Conservation (phyloP, 169 alveolate genomes). For the Amoebophrya sp. region DNA sequence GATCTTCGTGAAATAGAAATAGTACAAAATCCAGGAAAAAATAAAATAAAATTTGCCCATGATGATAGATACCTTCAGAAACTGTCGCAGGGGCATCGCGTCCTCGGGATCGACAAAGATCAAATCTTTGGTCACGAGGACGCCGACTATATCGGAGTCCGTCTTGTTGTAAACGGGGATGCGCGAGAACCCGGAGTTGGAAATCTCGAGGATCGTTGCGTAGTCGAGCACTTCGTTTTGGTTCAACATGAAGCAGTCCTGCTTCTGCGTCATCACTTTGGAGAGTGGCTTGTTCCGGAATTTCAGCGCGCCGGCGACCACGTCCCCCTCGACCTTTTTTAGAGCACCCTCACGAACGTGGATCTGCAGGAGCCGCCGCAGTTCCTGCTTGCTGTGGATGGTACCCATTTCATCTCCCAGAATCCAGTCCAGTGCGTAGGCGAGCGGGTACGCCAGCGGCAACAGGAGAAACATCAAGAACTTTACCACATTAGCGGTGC, state of each 20-base stretch:
- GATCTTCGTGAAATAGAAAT: no score
- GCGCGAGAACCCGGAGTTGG: conserved; percentile 58
- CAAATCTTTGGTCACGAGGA: conserved; percentile 57
- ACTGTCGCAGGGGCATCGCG: conserved; percentile 29
- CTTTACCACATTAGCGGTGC: not conserved
- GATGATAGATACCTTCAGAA: conserved; percentile 22
- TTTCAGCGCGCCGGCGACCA: conserved; percentile 56
- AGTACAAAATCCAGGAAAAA: no score
- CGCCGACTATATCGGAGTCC: conserved; percentile 58
- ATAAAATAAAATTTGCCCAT: no score
- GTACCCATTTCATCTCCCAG: conserved; percentile 61
- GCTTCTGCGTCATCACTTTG: conserved; percentile 52
- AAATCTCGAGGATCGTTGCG: conserved; percentile 47
- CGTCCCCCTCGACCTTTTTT: conserved; percentile 49
- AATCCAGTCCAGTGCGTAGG: conserved; percentile 53
- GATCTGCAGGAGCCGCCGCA: conserved; percentile 54
- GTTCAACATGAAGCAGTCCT: conserved; percentile 53
- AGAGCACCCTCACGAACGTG: conserved; percentile 54
- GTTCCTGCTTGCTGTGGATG: conserved; percentile 52
- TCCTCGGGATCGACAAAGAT: conserved; percentile 52
- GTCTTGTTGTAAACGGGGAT: conserved; percentile 60
- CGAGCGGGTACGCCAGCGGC: not conserved
- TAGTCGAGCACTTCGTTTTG: conserved; percentile 38
- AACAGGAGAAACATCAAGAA: not conserved
- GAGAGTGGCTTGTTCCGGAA: conserved; percentile 48